Evolutionary conservation across 768 basidiomycete genomes (phyloP).

Genomic region (Trametes villosa): DNA sequence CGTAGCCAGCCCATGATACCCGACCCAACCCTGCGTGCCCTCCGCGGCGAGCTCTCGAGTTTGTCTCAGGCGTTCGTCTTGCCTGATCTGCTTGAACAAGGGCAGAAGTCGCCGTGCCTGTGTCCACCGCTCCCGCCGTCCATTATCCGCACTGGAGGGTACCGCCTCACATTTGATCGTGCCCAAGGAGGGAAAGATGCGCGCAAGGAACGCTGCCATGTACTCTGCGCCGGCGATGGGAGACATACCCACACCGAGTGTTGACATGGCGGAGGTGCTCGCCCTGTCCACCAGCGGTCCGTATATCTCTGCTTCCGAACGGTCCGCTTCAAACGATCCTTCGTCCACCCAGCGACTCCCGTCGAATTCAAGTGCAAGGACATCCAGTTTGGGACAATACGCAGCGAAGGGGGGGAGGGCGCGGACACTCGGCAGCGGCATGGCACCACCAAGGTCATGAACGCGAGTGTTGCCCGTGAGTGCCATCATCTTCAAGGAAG

Average conservation of each 20-base stretch:
- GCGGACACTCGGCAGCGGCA: slow-evolving; percentile 4
- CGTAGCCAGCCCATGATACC: no score
- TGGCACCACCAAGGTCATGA: no score
- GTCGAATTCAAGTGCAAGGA: slow-evolving; percentile 6
- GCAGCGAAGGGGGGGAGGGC: slow-evolving; percentile 12
- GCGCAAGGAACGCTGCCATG: background rate
- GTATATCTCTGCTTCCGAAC: background rate
- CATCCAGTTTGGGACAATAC: background rate
- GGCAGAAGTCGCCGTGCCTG: background rate
- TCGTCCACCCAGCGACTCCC: background rate
- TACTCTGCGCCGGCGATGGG: background rate
- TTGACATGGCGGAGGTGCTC: background rate
- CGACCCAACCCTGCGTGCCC: no score
- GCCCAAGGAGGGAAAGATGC: background rate
- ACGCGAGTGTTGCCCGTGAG: background rate
- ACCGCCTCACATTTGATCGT: background rate
- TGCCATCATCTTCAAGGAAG: background rate
- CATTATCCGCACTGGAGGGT: background rate
- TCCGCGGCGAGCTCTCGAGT: no score
- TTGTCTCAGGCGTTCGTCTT: background rate
- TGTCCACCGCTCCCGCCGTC: background rate
- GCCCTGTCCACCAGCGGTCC: background rate
- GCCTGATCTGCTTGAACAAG: background rate
- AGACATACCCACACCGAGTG: background rate
- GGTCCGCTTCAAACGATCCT: background rate